Evolutionary conservation across 371 early-diverging fungal species (phyloP).

Genomic region (Paraphysoderma sedebokerense): DNA sequence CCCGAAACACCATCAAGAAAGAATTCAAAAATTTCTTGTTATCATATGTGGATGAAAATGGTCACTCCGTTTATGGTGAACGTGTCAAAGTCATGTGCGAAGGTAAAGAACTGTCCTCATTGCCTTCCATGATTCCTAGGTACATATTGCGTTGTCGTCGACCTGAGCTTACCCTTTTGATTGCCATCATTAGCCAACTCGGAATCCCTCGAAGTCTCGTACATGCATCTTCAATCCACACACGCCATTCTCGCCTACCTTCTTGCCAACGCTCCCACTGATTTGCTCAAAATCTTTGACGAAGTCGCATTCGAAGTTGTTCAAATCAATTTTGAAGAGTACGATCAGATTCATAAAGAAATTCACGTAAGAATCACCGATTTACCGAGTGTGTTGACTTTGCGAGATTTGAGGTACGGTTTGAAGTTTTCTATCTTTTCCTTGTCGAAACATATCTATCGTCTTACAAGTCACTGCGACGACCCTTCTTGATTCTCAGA

Average conservation of each 20-base stretch:
- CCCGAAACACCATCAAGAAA: constrained; percentile 57
- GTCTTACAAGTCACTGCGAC: constrained; percentile 2
- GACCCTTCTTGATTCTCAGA: too few relatives aligned
- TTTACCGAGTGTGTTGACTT: constrained; percentile 63
- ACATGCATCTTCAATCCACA: constrained; percentile 52
- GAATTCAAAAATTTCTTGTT: constrained; percentile 80
- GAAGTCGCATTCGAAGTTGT: constrained; percentile 84
- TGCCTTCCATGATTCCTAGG: not conserved
- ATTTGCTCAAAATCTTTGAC: constrained; percentile 81
- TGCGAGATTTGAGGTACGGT: constrained; percentile 73
- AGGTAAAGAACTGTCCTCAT: constrained; percentile 15
- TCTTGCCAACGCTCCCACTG: constrained; percentile 70
- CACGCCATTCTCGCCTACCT: constrained; percentile 72
- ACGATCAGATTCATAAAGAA: constrained; percentile 79
- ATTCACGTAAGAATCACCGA: constrained; percentile 91
- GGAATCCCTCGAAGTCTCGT: constrained; percentile 79
- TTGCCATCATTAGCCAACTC: constrained; percentile 35
- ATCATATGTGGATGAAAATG: constrained; percentile 62
- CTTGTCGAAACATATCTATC: not conserved
- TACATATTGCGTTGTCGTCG: constrained; percentile 2
- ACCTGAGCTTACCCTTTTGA: not conserved
- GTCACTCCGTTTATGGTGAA: constrained; percentile 82
- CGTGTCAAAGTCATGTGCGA: constrained; percentile 79
- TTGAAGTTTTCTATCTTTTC: too few relatives aligned
- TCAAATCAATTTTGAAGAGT: constrained; percentile 74